Conservation (phyloP, 768 basidiomycete genomes). For the Dictyophora rubrovolvata region DNA sequence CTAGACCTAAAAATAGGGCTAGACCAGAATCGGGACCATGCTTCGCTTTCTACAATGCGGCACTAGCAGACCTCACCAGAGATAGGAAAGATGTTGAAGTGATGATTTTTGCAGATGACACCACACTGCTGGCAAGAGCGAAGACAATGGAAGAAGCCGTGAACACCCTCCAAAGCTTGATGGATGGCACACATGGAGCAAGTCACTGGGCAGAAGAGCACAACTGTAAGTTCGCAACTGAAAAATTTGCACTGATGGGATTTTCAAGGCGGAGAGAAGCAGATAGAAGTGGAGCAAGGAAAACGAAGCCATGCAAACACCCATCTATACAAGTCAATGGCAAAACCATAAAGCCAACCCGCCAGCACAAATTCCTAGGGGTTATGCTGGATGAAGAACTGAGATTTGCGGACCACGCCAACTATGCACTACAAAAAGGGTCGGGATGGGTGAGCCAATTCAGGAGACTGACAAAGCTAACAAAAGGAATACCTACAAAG, state of each 20-base stretch:
- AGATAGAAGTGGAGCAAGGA: no score
- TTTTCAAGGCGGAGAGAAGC: not conserved
- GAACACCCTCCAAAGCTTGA: slow-evolving; percentile 12
- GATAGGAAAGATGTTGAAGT: slow-evolving; percentile 2
- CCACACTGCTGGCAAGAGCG: slow-evolving; percentile 3
- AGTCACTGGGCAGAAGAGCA: slow-evolving; percentile 21
- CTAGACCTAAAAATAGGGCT: not conserved
- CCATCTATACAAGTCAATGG: not conserved
- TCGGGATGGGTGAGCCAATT: not conserved
- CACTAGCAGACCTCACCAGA: slow-evolving; percentile 11
- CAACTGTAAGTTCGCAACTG: slow-evolving; percentile 16
- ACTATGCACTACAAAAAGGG: not conserved
- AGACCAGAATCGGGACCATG: slow-evolving; percentile 7
- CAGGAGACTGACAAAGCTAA: not conserved
- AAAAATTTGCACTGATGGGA: slow-evolving; percentile 13
- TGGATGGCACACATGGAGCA: slow-evolving; percentile 13
- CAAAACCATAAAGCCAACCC: not conserved
- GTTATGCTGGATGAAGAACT: slow-evolving; percentile 6
- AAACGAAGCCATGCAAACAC: not conserved
- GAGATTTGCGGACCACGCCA: not conserved
- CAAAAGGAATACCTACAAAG: not conserved
- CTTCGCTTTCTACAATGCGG: slow-evolving; percentile 16
- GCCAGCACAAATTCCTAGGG: not conserved
- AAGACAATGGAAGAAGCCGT: slow-evolving; percentile 12
- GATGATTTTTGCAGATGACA: slow-evolving; percentile 13